These are phyloP conservation scores for Mimosa pudica DNA, from an alignment of 306 rosid species.

Conservation along the genomic window DNA sequence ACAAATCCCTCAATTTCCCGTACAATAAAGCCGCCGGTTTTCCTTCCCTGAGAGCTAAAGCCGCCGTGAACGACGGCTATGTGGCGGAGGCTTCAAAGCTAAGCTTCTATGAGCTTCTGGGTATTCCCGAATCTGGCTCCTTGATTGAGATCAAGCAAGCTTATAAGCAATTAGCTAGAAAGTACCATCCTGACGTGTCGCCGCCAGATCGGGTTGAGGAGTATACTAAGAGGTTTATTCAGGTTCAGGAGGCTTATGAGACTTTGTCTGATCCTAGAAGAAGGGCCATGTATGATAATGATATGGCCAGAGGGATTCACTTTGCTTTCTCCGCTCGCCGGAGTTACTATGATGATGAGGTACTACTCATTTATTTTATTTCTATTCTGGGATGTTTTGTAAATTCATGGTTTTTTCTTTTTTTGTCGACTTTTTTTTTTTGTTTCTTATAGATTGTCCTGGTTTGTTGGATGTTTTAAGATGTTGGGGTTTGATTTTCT, in stretches of 20 bases:
- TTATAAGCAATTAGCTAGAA: conserved; percentile 79
- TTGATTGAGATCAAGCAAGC: conserved; percentile 74
- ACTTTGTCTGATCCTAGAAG: conserved; percentile 70
- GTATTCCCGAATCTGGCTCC: conserved; percentile 70
- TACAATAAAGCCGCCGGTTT: conserved; percentile 32
- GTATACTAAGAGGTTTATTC: conserved; percentile 73
- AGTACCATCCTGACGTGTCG: conserved; percentile 93
- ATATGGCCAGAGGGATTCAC: conserved; percentile 72
- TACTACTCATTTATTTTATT: not conserved
- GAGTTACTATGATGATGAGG: conserved; percentile 48
- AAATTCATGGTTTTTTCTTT: too few species aligned
- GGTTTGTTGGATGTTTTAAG: not conserved
- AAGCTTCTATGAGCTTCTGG: conserved; percentile 77
- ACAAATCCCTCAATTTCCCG: conserved; percentile 19
- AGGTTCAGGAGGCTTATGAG: conserved; percentile 89
- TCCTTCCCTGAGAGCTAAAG: conserved; percentile 38
- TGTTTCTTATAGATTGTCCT: not conserved
- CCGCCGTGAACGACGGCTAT: conserved; percentile 48
- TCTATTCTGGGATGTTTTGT: not conserved
- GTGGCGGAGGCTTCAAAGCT: conserved; percentile 32
- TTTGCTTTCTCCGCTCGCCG: conserved; percentile 72
- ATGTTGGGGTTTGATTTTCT: not conserved
- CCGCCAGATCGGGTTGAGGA: conserved; percentile 86
- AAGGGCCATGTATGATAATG: conserved; percentile 72
- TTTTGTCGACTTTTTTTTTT: not conserved